Evolutionary conservation across 352 stramenopile species (phyloP).

Genomic region (Phytophthora cajani): DNA sequence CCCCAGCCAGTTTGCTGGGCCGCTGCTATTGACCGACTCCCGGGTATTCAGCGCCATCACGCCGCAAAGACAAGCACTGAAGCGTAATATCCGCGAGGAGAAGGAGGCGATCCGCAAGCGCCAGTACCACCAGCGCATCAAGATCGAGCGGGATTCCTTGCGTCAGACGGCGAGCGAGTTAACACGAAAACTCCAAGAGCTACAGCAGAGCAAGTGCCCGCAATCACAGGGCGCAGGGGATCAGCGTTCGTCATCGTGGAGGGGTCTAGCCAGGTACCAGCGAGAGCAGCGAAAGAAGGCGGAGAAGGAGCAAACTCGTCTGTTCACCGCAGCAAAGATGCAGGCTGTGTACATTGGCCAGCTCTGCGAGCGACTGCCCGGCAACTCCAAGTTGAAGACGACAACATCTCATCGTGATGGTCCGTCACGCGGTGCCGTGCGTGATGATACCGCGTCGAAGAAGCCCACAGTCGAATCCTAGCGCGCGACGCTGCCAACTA

Average conservation of each 20-base stretch:
- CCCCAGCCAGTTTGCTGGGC: neutral
- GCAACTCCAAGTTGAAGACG: neutral
- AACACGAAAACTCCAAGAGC: neutral
- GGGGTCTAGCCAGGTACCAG: neutral
- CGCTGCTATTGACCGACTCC: neutral
- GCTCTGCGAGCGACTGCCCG: neutral
- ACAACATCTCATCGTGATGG: neutral
- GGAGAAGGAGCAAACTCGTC: neutral
- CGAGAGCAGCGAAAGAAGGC: neutral
- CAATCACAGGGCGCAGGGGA: neutral
- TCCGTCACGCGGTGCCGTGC: neutral
- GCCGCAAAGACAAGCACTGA: neutral
- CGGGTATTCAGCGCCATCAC: neutral
- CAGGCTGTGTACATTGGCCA: neutral
- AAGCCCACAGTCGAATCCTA: neutral
- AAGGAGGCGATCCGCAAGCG: constrained; percentile 22
- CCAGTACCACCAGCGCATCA: constrained; percentile 20
- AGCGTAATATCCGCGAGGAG: constrained; percentile 10
- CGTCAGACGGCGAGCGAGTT: constrained; percentile 1
- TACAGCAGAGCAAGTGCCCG: neutral
- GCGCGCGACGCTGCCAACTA: neutral
- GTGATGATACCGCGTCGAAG: neutral
- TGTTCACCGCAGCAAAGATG: neutral
- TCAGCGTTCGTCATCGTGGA: neutral
- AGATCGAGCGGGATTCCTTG: constrained; percentile 16